phyloP scores from a whole-genome alignment of 176 grass and related monocot genomes.

The Cenchrus purpureus region DNA sequence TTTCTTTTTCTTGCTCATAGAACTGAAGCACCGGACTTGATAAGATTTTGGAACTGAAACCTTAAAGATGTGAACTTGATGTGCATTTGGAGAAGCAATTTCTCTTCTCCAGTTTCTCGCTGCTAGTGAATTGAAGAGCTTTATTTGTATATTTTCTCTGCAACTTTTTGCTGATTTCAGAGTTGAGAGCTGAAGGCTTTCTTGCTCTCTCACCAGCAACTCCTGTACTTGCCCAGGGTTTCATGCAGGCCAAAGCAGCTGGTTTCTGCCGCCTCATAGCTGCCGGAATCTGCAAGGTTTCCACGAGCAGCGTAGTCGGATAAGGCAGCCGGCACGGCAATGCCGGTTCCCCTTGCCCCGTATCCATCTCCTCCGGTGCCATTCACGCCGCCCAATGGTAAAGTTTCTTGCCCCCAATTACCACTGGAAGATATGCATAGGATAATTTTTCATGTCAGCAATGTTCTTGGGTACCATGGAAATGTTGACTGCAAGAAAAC shows the following conservation, averaged over 20 bases:
- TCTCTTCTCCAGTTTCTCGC: neutral
- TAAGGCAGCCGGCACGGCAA: slow-evolving; percentile 66
- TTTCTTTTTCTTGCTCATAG: slow-evolving; percentile 6
- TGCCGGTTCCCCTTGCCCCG: slow-evolving; percentile 94
- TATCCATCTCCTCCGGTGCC: slow-evolving; percentile 75
- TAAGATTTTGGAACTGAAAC: neutral
- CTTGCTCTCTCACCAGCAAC: slow-evolving; percentile 15
- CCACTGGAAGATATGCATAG: neutral
- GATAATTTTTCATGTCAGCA: neutral
- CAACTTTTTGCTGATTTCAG: slow-evolving; percentile 4
- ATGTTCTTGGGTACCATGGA: neutral
- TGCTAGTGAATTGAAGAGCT: neutral
- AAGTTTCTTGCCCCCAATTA: slow-evolving; percentile 14
- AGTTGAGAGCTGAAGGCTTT: neutral
- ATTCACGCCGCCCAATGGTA: slow-evolving; percentile 86
- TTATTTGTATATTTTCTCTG: neutral
- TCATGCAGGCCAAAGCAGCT: slow-evolving; percentile 45
- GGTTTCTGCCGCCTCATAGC: slow-evolving; percentile 10
- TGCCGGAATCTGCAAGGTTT: slow-evolving; percentile 3
- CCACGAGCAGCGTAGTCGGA: slow-evolving; percentile 19
- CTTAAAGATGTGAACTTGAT: slow-evolving; percentile 1
- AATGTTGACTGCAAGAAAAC: neutral
- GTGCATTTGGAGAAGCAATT: neutral
- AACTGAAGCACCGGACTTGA: slow-evolving; percentile 4
- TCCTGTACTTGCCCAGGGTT: slow-evolving; percentile 34